Conservation (phyloP, 2,329 filamentous ascomycete species). For the Penicillium sp. region DNA sequence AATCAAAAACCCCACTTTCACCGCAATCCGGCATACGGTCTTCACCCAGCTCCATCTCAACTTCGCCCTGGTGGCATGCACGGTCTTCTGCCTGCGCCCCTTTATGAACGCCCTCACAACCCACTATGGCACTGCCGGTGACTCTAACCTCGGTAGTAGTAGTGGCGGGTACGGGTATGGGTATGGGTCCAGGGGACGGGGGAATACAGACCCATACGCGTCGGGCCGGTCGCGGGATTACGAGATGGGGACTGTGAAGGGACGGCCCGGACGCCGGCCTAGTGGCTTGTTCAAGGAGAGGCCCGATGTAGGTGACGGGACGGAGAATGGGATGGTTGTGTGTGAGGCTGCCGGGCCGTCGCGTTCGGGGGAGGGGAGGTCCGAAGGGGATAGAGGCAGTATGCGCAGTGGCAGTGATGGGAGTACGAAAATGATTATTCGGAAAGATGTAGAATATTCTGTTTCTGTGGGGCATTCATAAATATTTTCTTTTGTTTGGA, state of each 20-base stretch:
- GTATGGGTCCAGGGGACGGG: not conserved
- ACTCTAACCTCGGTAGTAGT: not conserved
- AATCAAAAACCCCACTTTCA: not conserved
- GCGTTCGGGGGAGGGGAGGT: not conserved
- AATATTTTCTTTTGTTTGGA: not conserved
- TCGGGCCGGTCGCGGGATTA: not conserved
- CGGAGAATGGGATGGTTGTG: not conserved
- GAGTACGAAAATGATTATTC: constrained; percentile 4
- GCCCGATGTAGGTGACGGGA: not conserved
- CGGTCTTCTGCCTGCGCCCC: not conserved
- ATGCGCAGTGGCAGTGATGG: not conserved
- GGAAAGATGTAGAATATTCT: not conserved
- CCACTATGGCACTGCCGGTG: not conserved
- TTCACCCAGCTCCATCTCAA: constrained; percentile 1
- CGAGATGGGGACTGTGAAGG: not conserved
- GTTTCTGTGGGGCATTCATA: not conserved
- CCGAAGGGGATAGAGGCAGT: not conserved
- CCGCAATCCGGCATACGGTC: not conserved
- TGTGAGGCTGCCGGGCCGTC: not conserved
- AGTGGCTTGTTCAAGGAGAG: not conserved
- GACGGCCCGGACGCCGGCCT: not conserved
- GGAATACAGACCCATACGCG: not conserved
- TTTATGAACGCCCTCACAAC: constrained; percentile 3
- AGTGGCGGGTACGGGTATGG: not conserved
- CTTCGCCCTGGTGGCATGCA: constrained; percentile 1